A percentile compares a stretch with the other conserved stretches of the same genome.
These are phyloP conservation scores for Ascochyta lentis DNA, from an alignment of 2,329 filamentous ascomycete species.

Conservation along the genomic window DNA sequence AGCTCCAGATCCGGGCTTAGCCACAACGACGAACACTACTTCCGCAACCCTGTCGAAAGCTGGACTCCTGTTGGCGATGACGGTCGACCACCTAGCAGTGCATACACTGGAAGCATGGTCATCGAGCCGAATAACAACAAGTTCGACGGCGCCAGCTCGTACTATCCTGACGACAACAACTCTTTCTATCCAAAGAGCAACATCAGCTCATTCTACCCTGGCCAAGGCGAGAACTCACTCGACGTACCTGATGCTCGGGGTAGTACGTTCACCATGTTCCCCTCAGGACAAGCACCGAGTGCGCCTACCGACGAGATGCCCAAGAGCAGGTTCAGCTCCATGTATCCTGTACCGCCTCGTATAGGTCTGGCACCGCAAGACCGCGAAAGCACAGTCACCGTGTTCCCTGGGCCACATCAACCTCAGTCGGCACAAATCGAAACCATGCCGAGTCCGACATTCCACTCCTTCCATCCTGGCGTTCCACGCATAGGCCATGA, in stretches of 20 bases:
- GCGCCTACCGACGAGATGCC: constrained; percentile 25
- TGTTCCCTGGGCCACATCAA: constrained; percentile 36
- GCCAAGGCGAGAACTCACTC: constrained; percentile 49
- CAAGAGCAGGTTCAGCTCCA: constrained; percentile 35
- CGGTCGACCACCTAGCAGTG: constrained; percentile 50
- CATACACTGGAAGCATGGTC: constrained; percentile 52
- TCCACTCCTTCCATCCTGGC: constrained; percentile 53
- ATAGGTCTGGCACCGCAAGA: constrained; percentile 26
- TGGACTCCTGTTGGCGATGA: constrained; percentile 47
- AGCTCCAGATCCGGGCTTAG: constrained; percentile 44
- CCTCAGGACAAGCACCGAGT: constrained; percentile 24
- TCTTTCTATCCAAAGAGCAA: constrained; percentile 56
- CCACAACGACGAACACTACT: constrained; percentile 40
- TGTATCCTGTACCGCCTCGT: constrained; percentile 39
- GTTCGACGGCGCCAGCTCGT: constrained; percentile 63
- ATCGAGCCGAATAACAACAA: constrained; percentile 47
- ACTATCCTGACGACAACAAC: constrained; percentile 43
- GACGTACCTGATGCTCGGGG: constrained; percentile 69
- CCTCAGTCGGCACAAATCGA: constrained; percentile 19
- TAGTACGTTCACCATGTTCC: constrained; percentile 55
- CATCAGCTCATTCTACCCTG: constrained; percentile 61
- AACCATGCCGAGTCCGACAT: constrained; percentile 56
- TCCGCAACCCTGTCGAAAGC: constrained; percentile 39
- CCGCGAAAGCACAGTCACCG: constrained; percentile 61
- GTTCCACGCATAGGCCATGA: constrained; percentile 62